A percentile compares a stretch with the other conserved stretches of the same genome.
These are phyloP conservation scores for Fusarium sp. DNA, from an alignment of 2,329 filamentous ascomycete genomes.

Conservation along the genomic window DNA sequence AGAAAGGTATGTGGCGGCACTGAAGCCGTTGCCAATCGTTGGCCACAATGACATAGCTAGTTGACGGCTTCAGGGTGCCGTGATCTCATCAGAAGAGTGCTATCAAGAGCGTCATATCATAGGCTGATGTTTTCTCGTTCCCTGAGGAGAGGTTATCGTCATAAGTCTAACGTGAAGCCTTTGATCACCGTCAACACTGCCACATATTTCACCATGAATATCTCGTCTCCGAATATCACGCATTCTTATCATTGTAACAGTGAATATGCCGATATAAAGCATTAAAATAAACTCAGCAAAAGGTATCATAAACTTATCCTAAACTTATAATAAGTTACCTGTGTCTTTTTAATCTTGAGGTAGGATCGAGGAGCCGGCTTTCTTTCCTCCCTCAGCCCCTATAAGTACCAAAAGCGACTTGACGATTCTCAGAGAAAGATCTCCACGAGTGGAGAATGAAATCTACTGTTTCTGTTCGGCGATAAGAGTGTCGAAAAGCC, in stretches of 20 bases:
- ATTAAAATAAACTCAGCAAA: not conserved
- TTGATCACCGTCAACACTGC: too few species aligned
- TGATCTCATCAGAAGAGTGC: too few species aligned
- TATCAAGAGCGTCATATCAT: too few species aligned
- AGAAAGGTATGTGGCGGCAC: not conserved
- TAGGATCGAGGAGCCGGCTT: not conserved
- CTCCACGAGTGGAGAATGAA: too few species aligned
- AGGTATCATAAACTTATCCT: not conserved
- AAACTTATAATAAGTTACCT: not conserved
- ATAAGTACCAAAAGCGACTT: too few species aligned
- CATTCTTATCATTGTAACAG: too few species aligned
- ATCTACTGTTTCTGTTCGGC: not conserved
- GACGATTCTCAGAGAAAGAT: not conserved
- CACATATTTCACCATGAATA: too few species aligned
- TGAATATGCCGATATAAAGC: too few species aligned
- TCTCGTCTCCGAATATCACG: too few species aligned
- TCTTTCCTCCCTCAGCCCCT: not conserved
- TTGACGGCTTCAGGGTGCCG: not conserved
- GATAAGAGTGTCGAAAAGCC: slow-evolving; percentile 12
- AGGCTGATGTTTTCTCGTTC: too few species aligned
- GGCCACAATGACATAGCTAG: not conserved
- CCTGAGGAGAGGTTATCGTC: too few species aligned
- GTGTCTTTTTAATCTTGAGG: not conserved
- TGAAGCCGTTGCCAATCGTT: not conserved
- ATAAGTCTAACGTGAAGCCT: too few species aligned